Evolutionary conservation across 2,329 filamentous ascomycete genomes (phyloP).

Genomic region (Neocucurbitaria cava): DNA sequence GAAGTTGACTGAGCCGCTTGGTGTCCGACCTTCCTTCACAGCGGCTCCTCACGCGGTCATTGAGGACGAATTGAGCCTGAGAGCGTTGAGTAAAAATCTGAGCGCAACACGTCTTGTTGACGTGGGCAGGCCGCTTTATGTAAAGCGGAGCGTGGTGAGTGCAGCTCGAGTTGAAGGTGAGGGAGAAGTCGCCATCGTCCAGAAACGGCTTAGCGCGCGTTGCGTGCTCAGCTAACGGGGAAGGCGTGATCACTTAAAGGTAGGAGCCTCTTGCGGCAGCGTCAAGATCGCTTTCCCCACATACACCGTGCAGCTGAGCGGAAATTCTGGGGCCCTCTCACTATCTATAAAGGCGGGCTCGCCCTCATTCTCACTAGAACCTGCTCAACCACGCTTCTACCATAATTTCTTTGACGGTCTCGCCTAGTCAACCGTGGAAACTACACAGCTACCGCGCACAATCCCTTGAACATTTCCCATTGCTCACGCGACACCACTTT

Average conservation of each 20-base stretch:
- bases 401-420: neutral
- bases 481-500: neutral
- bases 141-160: constrained; percentile 7
- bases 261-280: constrained; percentile 9
- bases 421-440: constrained; percentile 4
- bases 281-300: constrained; percentile 25
- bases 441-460: neutral
- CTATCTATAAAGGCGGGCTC: constrained; percentile 21
- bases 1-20: neutral
- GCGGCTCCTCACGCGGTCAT: neutral
- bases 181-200: constrained; percentile 5
- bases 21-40: neutral
- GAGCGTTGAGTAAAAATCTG: neutral
- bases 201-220: constrained; percentile 10
- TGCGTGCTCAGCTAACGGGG: constrained; percentile 11
- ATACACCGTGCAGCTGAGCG: constrained; percentile 18
- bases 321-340: constrained; percentile 10
- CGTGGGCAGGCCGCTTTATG: constrained; percentile 1
- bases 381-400: neutral
- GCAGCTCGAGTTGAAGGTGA: neutral
- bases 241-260: constrained; percentile 9
- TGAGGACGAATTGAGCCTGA: neutral
- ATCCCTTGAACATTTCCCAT: neutral
- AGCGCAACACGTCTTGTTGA: neutral
- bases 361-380: constrained; percentile 14